Evolutionary conservation across 768 basidiomycete species (phyloP).

Genomic region (Suillus cothurnatus): DNA sequence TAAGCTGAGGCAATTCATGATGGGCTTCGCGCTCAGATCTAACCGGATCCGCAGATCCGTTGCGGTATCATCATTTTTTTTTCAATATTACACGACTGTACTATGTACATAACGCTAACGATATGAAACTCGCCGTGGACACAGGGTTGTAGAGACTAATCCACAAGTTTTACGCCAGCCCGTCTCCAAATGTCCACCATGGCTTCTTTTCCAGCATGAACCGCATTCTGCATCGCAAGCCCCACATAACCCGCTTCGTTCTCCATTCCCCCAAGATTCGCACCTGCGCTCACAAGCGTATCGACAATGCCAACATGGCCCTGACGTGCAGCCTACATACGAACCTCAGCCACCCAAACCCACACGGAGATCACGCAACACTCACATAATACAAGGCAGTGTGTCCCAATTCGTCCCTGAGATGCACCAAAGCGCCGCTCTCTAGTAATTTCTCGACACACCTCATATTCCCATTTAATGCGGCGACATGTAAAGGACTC

Average conservation of each 20-base stretch:
- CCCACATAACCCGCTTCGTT: constrained; percentile 56
- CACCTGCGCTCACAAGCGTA: constrained; percentile 70
- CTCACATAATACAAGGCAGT: constrained; percentile 83
- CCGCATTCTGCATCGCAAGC: constrained; percentile 44
- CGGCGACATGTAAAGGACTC: constrained; percentile 79
- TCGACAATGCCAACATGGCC: constrained; percentile 63
- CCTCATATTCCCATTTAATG: constrained; percentile 59
- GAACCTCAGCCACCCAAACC: constrained; percentile 4
- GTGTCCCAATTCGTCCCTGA: constrained; percentile 78
- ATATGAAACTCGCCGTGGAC: background rate
- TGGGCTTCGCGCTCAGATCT: background rate
- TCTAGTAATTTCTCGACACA: constrained; percentile 55
- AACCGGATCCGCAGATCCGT: background rate
- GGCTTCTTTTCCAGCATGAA: constrained; percentile 42
- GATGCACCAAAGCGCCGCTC: constrained; percentile 80
- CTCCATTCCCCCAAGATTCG: constrained; percentile 70
- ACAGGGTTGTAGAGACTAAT: background rate
- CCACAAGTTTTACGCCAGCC: constrained; percentile 39
- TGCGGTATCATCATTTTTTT: background rate
- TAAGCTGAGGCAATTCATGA: background rate
- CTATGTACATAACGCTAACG: background rate
- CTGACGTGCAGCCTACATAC: constrained; percentile 74
- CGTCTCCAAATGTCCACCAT: constrained; percentile 57
- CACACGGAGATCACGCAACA: constrained; percentile 7
- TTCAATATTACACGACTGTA: background rate